Evolutionary conservation across 1,284 basidiomycete species (phyloP).

Genomic region (Porogramme epimiltina): DNA sequence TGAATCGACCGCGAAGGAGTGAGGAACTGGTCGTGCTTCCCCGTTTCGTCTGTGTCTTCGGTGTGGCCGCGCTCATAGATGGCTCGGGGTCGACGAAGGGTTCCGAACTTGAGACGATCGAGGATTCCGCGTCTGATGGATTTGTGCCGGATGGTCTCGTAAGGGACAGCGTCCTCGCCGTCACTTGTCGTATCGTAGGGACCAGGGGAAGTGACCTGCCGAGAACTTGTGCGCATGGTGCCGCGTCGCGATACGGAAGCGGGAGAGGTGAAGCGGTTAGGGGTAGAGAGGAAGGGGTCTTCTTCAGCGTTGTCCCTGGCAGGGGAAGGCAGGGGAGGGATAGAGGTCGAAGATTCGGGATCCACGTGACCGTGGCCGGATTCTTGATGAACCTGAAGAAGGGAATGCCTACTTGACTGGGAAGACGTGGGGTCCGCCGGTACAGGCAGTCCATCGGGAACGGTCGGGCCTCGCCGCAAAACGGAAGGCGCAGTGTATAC

Average conservation of each 20-base stretch:
- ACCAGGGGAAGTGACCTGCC: slow-evolving; percentile 13
- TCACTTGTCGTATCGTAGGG: slow-evolving; percentile 23
- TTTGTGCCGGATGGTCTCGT: slow-evolving; percentile 31
- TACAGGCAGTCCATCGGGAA: no score
- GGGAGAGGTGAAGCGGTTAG: neutral
- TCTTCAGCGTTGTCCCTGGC: slow-evolving; percentile 18
- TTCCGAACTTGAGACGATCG: slow-evolving; percentile 30
- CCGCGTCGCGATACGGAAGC: slow-evolving; percentile 2
- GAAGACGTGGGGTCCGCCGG: no score
- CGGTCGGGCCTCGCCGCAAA: no score
- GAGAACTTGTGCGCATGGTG: no score
- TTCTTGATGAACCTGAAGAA: neutral
- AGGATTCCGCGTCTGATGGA: slow-evolving; percentile 37
- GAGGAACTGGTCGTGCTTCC: no score
- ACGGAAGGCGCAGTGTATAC: slow-evolving; percentile 32
- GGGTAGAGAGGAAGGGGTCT: slow-evolving; percentile 26
- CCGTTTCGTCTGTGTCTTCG: slow-evolving; percentile 1
- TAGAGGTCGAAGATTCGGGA: neutral
- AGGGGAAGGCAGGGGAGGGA: neutral
- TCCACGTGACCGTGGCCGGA: neutral
- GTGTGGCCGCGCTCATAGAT: slow-evolving; percentile 8
- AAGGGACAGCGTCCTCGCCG: slow-evolving; percentile 24
- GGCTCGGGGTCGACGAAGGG: slow-evolving; percentile 13
- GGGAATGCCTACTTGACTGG: no score
- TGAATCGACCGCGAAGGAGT: no score